Conservation (phyloP, 2,329 filamentous ascomycete genomes). For the Nigrospora oryzae region DNA sequence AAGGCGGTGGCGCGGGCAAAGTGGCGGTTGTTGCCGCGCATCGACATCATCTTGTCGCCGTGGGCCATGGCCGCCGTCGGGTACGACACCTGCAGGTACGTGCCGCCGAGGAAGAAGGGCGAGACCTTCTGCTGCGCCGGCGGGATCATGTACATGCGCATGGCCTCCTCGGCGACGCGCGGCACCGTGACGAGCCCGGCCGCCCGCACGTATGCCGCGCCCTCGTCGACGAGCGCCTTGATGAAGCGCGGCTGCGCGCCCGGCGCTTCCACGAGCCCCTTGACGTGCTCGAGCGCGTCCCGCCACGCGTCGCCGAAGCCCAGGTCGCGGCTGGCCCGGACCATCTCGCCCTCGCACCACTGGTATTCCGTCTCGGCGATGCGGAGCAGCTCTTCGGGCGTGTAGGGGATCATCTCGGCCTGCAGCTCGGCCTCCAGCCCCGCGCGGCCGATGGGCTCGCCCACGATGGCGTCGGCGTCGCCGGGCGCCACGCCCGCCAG, state of each 20-base stretch:
- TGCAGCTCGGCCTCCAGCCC: slow-evolving; percentile 43
- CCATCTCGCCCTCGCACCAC: slow-evolving; percentile 50
- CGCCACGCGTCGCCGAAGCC: slow-evolving; percentile 41
- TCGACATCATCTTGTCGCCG: slow-evolving; percentile 47
- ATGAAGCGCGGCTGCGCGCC: slow-evolving; percentile 45
- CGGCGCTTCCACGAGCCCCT: slow-evolving; percentile 43
- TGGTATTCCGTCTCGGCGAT: slow-evolving; percentile 41
- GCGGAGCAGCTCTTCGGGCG: slow-evolving; percentile 44
- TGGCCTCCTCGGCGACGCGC: slow-evolving; percentile 40
- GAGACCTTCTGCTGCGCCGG: slow-evolving; percentile 43
- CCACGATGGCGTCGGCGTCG: slow-evolving; percentile 42
- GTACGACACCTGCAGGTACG: slow-evolving; percentile 45
- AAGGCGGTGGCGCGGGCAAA: slow-evolving; percentile 51
- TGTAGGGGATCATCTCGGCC: slow-evolving; percentile 49
- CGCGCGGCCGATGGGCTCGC: slow-evolving; percentile 45
- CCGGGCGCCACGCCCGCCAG: slow-evolving; percentile 34
- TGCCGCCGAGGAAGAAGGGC: slow-evolving; percentile 52
- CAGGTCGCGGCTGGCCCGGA: slow-evolving; percentile 36
- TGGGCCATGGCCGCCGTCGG: slow-evolving; percentile 44
- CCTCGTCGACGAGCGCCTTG: slow-evolving; percentile 39
- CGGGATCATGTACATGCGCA: slow-evolving; percentile 49
- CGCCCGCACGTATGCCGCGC: slow-evolving; percentile 40
- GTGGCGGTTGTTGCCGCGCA: slow-evolving; percentile 50
- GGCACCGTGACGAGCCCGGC: slow-evolving; percentile 49
- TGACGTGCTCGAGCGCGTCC: slow-evolving; percentile 45